Percentiles rank a stretch among this genome's conserved stretches.
Evolutionary conservation across 2,329 filamentous ascomycete species (phyloP).

Genomic region (Cadophora gregata): DNA sequence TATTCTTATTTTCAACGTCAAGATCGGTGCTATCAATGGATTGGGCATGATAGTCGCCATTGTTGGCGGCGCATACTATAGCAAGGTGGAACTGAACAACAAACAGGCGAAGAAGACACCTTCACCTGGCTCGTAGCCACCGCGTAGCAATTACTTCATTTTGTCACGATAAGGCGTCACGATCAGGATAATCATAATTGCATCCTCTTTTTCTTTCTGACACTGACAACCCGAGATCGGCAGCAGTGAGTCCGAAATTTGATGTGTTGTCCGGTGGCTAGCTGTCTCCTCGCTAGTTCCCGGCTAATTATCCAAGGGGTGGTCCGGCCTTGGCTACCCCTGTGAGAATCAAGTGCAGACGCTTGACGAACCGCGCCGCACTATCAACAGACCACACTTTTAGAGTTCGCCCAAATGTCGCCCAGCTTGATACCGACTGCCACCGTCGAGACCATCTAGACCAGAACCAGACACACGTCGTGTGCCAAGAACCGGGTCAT

Average conservation of each 20-base stretch:
- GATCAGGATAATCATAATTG: neutral
- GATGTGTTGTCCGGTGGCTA: neutral
- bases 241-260: neutral
- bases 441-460: neutral
- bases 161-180: neutral
- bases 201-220: neutral
- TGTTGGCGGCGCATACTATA: slow-evolving; percentile 62
- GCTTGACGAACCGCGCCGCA: neutral
- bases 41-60: slow-evolving; percentile 61
- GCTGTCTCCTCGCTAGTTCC: slow-evolving; percentile 1
- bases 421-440: neutral
- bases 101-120: slow-evolving; percentile 13
- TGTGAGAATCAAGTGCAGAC: neutral
- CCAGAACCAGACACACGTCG: neutral
- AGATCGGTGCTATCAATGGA: slow-evolving; percentile 51
- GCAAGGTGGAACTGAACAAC: slow-evolving; percentile 56
- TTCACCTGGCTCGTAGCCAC: neutral
- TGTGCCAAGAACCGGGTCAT: neutral
- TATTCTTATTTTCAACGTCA: slow-evolving; percentile 49
- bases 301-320: neutral
- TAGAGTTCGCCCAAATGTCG: neutral
- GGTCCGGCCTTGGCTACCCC: neutral
- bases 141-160: neutral
- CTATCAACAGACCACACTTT: neutral
- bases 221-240: neutral